Evolutionary conservation across 2,329 filamentous ascomycete species (phyloP), one percentile per base, ranked within the genome.

Genomic region (Fonsecaea pedrosoi): DNA sequence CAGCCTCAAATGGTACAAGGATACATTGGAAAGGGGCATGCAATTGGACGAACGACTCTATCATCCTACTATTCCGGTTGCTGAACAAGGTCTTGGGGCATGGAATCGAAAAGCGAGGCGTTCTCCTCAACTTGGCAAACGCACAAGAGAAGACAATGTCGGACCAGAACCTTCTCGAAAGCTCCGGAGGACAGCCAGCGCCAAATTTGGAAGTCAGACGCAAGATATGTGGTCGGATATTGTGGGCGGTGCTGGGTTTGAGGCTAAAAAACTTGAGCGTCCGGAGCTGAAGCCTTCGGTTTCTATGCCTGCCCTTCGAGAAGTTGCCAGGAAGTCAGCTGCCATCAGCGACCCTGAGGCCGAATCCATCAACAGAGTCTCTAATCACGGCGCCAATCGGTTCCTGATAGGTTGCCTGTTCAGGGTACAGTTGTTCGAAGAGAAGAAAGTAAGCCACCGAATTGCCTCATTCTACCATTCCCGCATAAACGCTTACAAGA

Each of bases 161-260:
- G 79, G 78, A 2, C 86, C 88, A 48, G 84, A 85, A 8, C 88
- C 90, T 4, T 87, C 87, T 69, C 87, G 93, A 71, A 98, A 97
- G 80, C 80, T 99, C 71, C 88, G 95, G 71, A 90, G 94, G 74
- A 93, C 92, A 5, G 91, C 94, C 25, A 97, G 94, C 77, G 89
- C 90, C 75, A 94, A 92, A 76, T 82, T 98, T 37, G 89, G 85
- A 65, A 90, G 85, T 58, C 93, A 97, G 74, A 90, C 89, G 71
- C 89, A 94, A 73, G 89, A 87, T 34, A 85, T 98, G n/a, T 98
- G 94, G 94, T 90, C 90, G 4, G 92, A 96, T 73, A 96, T 99
- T 66, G 85, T 95, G 30, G 88, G 88, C 63, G 74, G 73, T 15
- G 77, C 77, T 1, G 21, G 74, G 75, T 37, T 66, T 66, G 42